Base-by-base conservation (phyloP, 163 green algal species). In the Prototheca cutis region DNA sequence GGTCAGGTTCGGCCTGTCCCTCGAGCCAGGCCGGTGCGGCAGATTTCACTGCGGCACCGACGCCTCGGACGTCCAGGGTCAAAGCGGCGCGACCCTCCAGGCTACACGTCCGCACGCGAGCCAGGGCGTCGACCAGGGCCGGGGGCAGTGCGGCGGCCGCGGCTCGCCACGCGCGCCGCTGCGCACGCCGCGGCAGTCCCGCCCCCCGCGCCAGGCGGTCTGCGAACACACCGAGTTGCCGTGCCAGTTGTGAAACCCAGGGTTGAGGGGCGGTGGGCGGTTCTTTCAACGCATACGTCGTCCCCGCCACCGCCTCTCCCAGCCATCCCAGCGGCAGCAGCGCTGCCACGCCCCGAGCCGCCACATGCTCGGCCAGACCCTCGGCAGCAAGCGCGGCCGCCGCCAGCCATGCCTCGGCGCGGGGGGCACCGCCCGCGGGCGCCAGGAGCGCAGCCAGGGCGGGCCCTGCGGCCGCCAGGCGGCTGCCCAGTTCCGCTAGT, bases 41-140 rank as follows among this genome's bases (percentile, higher is more conserved):
- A 27, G n/a, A n/a, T 1, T 36, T 25, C 33, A 75, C 61, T 6
- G 49, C 71, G 27, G 48, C 59, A 24, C 45, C 34, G 31, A 64
- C 53, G 29, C 40, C 63, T 55, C 72, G 66, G 62, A 63, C 28
- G 54, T 84, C 77, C 18, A 80, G 47, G n/a, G 65, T 30, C 74
- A 84, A 79, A 39, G 63, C 71, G 3, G 77, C 61, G 25, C 77
- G 62, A 10, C 77, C 77, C 67, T 80, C 78, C 48, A 76, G 42
- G 39, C 60, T 80, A 54, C 74, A 80, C 7, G 56, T 49, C 32
- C 54, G 63, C n/a, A 62, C 61, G 10, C 68, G 64, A 4, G 68
- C 65, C 6, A 80, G 47, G 45, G 74, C 74, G 30, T 76, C 71
- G 55, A 84, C 34, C 51, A 77, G 53, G 23, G 57, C 34, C 45